Percentiles rank a stretch among this genome's conserved stretches.
Conservation (phyloP, 2,329 filamentous ascomycete genomes). For the Aspergillus chevalieri region DNA sequence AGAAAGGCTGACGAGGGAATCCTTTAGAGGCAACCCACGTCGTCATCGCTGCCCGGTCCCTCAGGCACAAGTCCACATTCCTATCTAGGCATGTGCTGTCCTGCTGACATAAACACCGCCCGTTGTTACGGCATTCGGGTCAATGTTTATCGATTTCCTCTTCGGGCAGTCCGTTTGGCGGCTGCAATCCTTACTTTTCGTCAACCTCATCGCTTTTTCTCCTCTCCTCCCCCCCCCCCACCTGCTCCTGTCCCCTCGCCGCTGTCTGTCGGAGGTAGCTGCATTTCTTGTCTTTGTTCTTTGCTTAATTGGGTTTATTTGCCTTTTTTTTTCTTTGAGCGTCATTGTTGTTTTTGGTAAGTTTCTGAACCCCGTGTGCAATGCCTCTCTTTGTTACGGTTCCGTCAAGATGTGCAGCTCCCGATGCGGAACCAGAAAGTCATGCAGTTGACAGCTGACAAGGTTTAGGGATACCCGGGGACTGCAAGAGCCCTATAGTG, state of each 20-base stretch:
- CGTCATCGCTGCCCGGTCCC: conserved; percentile 4
- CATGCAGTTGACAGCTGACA: conserved; percentile 5
- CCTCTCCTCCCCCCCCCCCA: conserved; percentile 11
- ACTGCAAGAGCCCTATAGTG: not conserved
- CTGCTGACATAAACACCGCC: conserved; percentile 18
- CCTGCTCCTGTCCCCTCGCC: conserved; percentile 7
- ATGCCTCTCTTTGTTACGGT: not conserved
- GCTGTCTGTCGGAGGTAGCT: conserved; percentile 18
- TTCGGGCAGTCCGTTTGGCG: conserved; percentile 20
- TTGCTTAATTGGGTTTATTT: not conserved
- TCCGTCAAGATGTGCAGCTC: not conserved
- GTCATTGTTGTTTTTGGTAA: conserved; percentile 16
- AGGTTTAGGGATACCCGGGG: conserved; percentile 4
- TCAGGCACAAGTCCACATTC: conserved; percentile 7
- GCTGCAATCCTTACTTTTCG: conserved; percentile 11
- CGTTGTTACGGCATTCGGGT: conserved; percentile 21
- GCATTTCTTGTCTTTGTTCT: conserved; percentile 14
- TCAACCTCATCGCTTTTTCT: conserved; percentile 3
- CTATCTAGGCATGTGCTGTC: not conserved
- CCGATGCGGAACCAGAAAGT: not conserved
- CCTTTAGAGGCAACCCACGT: not conserved
- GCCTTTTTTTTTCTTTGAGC: conserved; percentile 12
- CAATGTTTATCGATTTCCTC: conserved; percentile 34
- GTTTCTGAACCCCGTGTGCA: conserved; percentile 1
- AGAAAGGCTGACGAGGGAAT: not conserved